Base-by-base conservation (phyloP, 2,329 filamentous ascomycete species). In the Magnaporthiopsis incrustans region DNA sequence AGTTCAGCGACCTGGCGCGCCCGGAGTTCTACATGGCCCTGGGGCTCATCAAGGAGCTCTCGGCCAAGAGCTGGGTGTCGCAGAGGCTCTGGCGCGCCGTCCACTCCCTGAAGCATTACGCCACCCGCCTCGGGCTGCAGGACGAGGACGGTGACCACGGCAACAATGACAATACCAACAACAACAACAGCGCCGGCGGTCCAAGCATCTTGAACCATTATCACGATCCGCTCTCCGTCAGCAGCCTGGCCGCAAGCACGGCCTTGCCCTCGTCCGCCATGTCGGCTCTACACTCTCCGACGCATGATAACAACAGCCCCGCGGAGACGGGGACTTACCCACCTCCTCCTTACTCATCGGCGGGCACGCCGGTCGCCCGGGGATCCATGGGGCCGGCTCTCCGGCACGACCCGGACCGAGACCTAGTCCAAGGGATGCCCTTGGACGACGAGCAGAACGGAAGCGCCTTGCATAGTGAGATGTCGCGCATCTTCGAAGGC, bases 1-100 rank as follows among this genome's bases (percentile, higher is more conserved):
- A 86, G 32, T 93, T 92, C 73, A 89, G 86, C 69, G 78, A 82
- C 12, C 75, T 81, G 30, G 91, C 89, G 67, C 82, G 89, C 25
- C 85, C 89, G 59, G 90, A 93, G 73, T 93, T 93, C 71, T 91
- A 92, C 76, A 86, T 89, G 81, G 89, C 88, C 0, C 81, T 93
- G 1, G 88, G 91, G 63, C 78, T 93, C 3, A 85, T 93, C 56
- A 88, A 89, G 67, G 87, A 89, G 64, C 81, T 93, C 64, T 90
- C 87, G 4, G 84, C 85, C 35, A 87, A 88, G 70, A 89, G 86
- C 32, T 90, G 85, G 77, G 86, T 92, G 2, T 89, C 86, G 7
- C 87, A 89, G 68, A 82, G 89, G 1, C 77, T 93, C 1, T 93
- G 90, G 90, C 83, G 84, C 67, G 91, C 87, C 0, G 86, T 92